Base-by-base conservation (phyloP, 306 rosid species). In the Nissolia schottii region DNA sequence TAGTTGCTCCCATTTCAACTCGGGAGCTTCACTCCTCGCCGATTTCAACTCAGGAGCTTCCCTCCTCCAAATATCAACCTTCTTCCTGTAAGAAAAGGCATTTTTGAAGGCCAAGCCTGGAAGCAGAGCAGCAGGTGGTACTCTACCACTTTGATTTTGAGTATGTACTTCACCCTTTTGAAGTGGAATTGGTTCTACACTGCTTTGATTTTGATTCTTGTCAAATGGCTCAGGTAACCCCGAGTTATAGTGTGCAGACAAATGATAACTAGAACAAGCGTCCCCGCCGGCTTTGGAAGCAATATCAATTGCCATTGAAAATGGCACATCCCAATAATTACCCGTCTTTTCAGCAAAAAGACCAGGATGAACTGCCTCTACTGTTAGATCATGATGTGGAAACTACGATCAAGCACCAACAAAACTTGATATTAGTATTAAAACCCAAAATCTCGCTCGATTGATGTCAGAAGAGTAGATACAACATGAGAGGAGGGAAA, bases 311-410 rank as follows among this genome's bases (percentile, higher is more conserved):
- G 91, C 89, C 86, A 86, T 62, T 67, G 90, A 84, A 43, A 86
- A 81, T 15, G 98, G 98, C 5, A 91, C 95, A 65, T 94, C 96
- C 98, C 97, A 94, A 48, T 91, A 94, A 63, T 89, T 82, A 41
- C 97, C 91, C 23, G 60, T 46, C 72, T 84, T 83, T 55, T 87
- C 98, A 41, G 84, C 82, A 77, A 89, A 94, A 78, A 91, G 98
- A 59, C 90, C 93, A 8, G 97, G 97, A 77, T 71, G 84, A 69
- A 89, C 88, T 50, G 97, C 97, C 82, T 89, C 97, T 75, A 85
- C 76, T 4, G 79, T 87, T 23, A 94, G 78, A 70, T 91, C 88
- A 41, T 94, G 98, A 64, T 80, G 64, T 8, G 92, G 87, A 70
- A 94, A 91, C 98, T 93, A 82, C 86, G 83, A 75, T 27, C 22